Percentiles rank a stretch among this genome's conserved stretches.
phyloP scores from a whole-genome alignment of 2,329 filamentous ascomycete genomes.

The Graphilbum sp. region DNA sequence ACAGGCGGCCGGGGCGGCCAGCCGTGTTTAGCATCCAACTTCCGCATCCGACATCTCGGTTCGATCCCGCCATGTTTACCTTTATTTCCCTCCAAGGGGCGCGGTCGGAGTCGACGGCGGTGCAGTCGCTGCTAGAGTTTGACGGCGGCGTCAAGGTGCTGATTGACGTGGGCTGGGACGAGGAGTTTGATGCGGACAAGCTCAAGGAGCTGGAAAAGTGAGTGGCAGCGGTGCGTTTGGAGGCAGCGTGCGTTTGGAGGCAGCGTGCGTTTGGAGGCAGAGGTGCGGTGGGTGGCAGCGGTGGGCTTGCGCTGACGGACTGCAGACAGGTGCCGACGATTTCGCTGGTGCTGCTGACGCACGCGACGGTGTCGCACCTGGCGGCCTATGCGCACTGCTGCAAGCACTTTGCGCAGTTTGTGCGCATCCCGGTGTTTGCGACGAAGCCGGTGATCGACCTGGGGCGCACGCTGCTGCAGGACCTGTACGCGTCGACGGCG shows the following conservation, averaged over 20 bases:
- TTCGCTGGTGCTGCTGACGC: constrained; percentile 85
- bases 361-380: constrained; percentile 80
- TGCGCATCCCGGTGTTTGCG: constrained; percentile 84
- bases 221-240: too few species aligned
- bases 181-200: constrained; percentile 67
- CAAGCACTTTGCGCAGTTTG: constrained; percentile 87
- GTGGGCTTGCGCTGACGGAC: constrained; percentile 8
- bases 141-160: constrained; percentile 94
- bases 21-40: too few species aligned
- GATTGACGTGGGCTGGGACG: constrained; percentile 92
- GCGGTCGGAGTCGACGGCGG: constrained; percentile 70
- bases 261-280: too few species aligned
- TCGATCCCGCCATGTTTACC: constrained; percentile 73
- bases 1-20: neutral
- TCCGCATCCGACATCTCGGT: too few species aligned
- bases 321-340: constrained; percentile 73
- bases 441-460: constrained; percentile 87
- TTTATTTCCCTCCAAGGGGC: constrained; percentile 88
- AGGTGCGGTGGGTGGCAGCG: too few species aligned
- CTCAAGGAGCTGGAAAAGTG: constrained; percentile 84
- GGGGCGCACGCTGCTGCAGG: constrained; percentile 77
- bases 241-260: too few species aligned
- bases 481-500: constrained; percentile 80
- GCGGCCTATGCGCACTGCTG: constrained; percentile 93
- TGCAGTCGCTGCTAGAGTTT: constrained; percentile 89